Evolutionary conservation across 495 filamentous ascomycete genomes (phyloP).

Genomic region (Xylaria venustula): DNA sequence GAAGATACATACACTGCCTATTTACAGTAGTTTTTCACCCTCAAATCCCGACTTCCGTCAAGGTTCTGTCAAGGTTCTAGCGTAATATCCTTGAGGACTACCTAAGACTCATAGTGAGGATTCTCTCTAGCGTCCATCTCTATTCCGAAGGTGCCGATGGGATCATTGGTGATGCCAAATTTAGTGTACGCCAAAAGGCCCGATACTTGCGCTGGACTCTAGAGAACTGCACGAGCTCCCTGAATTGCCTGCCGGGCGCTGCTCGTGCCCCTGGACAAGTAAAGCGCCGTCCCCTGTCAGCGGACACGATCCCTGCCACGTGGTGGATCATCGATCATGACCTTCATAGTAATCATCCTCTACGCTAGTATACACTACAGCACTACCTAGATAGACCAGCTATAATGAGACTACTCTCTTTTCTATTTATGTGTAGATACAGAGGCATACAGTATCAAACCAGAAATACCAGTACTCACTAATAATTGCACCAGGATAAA

Average conservation of each 20-base stretch:
- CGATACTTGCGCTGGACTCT: background rate
- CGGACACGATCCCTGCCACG: background rate
- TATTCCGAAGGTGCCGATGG: background rate
- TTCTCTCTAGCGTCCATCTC: background rate
- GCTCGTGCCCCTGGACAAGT: background rate
- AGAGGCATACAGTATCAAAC: no score
- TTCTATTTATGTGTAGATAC: no score
- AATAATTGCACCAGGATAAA: no score
- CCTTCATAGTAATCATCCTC: conserved; percentile 11
- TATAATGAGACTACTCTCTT: no score
- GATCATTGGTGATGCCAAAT: background rate
- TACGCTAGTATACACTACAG: no score
- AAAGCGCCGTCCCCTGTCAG: background rate
- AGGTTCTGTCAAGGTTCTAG: background rate
- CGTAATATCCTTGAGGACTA: background rate
- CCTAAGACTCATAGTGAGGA: background rate
- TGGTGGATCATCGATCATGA: conserved; percentile 4
- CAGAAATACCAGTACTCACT: no score
- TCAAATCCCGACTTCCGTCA: background rate
- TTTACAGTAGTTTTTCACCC: background rate
- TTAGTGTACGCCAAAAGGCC: conserved; percentile 7
- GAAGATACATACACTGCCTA: background rate
- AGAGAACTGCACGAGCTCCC: background rate
- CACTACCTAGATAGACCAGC: no score
- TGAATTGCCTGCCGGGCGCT: conserved; percentile 6